These are phyloP conservation scores for Verticillium klebahnii DNA, from an alignment of 2,329 filamentous ascomycete genomes.

Conservation along the genomic window DNA sequence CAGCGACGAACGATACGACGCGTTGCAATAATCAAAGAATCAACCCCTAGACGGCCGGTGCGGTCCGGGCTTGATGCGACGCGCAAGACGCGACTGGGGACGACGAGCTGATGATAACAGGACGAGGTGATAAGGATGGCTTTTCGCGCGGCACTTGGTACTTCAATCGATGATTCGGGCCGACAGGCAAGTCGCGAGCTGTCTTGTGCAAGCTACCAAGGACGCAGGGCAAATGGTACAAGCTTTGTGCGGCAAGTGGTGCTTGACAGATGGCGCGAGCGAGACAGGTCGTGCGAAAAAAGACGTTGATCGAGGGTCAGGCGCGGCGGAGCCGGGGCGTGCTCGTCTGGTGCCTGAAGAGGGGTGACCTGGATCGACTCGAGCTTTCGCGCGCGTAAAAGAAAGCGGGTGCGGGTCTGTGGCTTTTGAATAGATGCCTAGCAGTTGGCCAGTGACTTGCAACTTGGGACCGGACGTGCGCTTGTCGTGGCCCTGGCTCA, in stretches of 20 bases:
- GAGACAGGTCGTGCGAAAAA: not conserved
- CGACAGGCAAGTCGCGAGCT: slow-evolving; percentile 7
- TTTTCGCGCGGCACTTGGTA: slow-evolving; percentile 10
- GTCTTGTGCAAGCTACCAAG: slow-evolving; percentile 1
- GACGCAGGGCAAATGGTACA: slow-evolving; percentile 3
- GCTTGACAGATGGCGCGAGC: not conserved
- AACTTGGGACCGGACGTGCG: not conserved
- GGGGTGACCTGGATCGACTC: not conserved
- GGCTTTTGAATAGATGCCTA: not conserved
- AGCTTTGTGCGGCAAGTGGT: not conserved
- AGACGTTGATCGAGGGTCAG: not conserved
- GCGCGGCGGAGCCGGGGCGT: not conserved
- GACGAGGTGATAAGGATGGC: slow-evolving; percentile 6
- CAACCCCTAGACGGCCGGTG: not conserved
- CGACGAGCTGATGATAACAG: slow-evolving; percentile 1
- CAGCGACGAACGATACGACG: not conserved
- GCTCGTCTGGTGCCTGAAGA: not conserved
- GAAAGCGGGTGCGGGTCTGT: not conserved
- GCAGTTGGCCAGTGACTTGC: not conserved
- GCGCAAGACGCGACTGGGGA: slow-evolving; percentile 2
- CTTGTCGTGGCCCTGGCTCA: not conserved
- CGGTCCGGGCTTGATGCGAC: not conserved
- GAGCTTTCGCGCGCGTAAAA: not conserved
- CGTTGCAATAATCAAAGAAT: too few relatives aligned
- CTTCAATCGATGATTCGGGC: slow-evolving; percentile 10